Base-by-base conservation (phyloP, 495 filamentous ascomycete genomes). In the Pyrenula aspistea region DNA sequence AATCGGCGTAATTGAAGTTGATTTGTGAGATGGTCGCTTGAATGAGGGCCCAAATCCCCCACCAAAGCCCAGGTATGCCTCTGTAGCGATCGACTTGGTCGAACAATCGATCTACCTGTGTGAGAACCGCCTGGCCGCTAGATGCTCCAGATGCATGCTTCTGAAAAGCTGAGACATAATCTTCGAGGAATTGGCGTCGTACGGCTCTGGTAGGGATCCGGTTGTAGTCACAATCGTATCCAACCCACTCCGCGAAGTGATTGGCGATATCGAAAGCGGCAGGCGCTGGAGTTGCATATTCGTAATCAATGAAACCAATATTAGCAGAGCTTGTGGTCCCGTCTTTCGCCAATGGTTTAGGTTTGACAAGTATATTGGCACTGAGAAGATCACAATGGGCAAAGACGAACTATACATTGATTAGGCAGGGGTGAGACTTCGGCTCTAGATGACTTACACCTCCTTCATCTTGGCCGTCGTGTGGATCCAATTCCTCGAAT, bases 251-350 rank as follows among this genome's bases (percentile, higher is more conserved):
- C 49, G 94, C 89, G 66, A 99, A 92, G 76, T 99, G 93, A 76
- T 99, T 99, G n/a, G 93, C 85, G 56, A 99, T 82, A 67, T 99
- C 93, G 68, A 99, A 99, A n/a, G 93, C 89, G 12, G 91, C 88
- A 0, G 94, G 93, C 8, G 91, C 91, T 1, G 94, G 90, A 0
- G 89, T 91, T 10, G 92, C 89, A 67, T 93, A 95, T 71, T 99
- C 93, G 73, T 97, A 99, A 71, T 99, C 93, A 64, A 99, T 97
- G 68, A 99, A 97, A 65, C 82, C 83, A 51, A 97, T 89, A 2
- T 51, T 24, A 20, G 59, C 54, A 19, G 55, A 51, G 53, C 73
- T 69, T 49, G 68, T 67, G 24, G 71, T 56, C 48, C 61, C 60
- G 48, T 59, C 64, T 12, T 65, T 56, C 12, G 51, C 59, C 12